Base-by-base conservation (phyloP, 2,329 filamentous ascomycete genomes). In the Colletotrichum destructivum region DNA sequence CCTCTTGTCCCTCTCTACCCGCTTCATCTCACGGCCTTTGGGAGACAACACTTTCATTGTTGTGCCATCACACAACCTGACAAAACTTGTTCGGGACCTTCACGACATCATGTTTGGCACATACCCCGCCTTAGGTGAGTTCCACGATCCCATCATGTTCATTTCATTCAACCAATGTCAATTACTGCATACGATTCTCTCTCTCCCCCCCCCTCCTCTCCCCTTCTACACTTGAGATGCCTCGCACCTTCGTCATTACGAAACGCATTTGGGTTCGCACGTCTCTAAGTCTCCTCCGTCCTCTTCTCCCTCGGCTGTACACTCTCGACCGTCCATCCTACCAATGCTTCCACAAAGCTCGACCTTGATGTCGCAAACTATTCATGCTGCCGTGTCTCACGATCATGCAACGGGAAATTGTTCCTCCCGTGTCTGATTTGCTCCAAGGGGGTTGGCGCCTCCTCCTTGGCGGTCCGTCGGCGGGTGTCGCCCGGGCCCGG, bases 91-190 rank as follows among this genome's bases (percentile, higher is more conserved):
- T 65, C 44, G 66, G 21, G 38, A 64, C 40, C 13, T 31, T 69
- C 59, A 60, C 65, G 59, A 63, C 76, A 77, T 71, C 75, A 86
- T 86, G 84, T 86, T 86, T 76, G 83, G 83, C 60, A 82, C 79
- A 64, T 80, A 86, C 72, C 73, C 82, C 62, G 78, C 80, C 70
- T 78, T 83, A 75, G 77, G 83, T 85, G 79, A 81, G 83, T 80
- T 62, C 40, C 51, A 49, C 42, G 13, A n/a, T 40, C 38, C 8
- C 52, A 56, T 56, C 52, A 13, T 21, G 51, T 69, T 54, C 59
- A 35, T 51, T 64, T 26, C 18, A 23, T 55, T 38, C 59, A 44
- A 57, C 54, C 60, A 52, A 16, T 62, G 60, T 21, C 31, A 23
- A n/a, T 21, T 21, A 12, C 18, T 57, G 35, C 13, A 35, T 35